Evolutionary conservation across 441 rosid genomes (phyloP).

Genomic region (Gossypium lobatum): DNA sequence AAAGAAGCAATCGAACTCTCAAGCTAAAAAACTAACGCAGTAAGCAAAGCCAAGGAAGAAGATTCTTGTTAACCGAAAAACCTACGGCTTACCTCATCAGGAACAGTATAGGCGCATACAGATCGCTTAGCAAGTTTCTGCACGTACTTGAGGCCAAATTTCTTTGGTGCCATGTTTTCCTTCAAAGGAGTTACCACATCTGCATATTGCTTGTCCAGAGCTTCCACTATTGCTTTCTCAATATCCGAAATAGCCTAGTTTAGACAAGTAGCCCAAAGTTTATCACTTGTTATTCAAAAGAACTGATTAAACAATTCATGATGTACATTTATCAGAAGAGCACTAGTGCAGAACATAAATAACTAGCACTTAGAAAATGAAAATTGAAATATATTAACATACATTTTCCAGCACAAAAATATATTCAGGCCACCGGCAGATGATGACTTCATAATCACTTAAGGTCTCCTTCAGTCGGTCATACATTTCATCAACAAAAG

Average conservation of each 20-base stretch:
- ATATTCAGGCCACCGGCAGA: conserved; percentile 96
- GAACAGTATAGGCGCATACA: conserved; percentile 64
- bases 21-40: conserved; percentile 22
- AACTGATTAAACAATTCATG: not conserved
- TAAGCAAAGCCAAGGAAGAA: conserved; percentile 2
- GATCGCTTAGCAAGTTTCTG: conserved; percentile 85
- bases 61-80: not conserved
- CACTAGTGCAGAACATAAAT: not conserved
- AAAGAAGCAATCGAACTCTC: conserved; percentile 16
- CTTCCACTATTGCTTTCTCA: conserved; percentile 86
- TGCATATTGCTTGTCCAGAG: conserved; percentile 93
- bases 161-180: conserved; percentile 85
- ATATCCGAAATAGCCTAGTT: conserved; percentile 88
- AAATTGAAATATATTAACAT: conserved; percentile 25
- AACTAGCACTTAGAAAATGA: not conserved
- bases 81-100: conserved; percentile 66
- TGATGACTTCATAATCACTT: conserved; percentile 81
- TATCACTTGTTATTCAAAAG: not conserved
- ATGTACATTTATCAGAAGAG: not conserved
- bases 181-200: conserved; percentile 84
- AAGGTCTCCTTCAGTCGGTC: conserved; percentile 73
- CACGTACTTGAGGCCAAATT: conserved; percentile 87
- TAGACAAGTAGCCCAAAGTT: not conserved
- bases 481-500: conserved; percentile 92
- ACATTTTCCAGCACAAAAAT: conserved; percentile 87